phyloP scores from a whole-genome alignment of 1,284 basidiomycete species.

The Pseudozyma hubeiensis region DNA sequence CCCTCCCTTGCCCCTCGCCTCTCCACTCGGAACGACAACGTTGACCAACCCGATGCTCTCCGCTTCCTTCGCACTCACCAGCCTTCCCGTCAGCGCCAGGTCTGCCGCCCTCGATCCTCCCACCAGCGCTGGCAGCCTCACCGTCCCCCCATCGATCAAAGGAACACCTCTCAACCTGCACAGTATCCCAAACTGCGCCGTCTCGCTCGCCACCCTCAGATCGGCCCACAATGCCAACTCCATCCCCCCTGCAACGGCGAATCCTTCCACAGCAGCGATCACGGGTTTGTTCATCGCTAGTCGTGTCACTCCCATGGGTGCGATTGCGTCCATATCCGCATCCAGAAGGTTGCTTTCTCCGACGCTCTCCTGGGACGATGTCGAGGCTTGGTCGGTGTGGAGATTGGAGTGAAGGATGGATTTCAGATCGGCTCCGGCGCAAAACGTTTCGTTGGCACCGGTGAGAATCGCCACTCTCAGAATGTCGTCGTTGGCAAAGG shows the following conservation, averaged over 20 bases:
- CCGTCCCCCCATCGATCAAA: slow-evolving; percentile 44
- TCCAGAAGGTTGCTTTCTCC: slow-evolving; percentile 27
- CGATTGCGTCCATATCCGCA: slow-evolving; percentile 37
- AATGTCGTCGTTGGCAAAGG: slow-evolving; percentile 21
- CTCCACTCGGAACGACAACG: slow-evolving; percentile 8
- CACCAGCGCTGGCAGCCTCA: slow-evolving; percentile 33
- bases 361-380: neutral
- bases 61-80: slow-evolving; percentile 30
- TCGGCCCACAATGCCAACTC: slow-evolving; percentile 46
- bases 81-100: slow-evolving; percentile 29
- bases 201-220: slow-evolving; percentile 24
- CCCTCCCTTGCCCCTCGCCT: neutral
- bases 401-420: slow-evolving; percentile 13
- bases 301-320: slow-evolving; percentile 43
- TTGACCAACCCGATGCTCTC: slow-evolving; percentile 36
- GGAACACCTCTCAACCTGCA: slow-evolving; percentile 44
- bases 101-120: slow-evolving; percentile 36
- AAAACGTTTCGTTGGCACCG: slow-evolving; percentile 25
- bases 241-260: slow-evolving; percentile 43
- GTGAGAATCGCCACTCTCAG: slow-evolving; percentile 36
- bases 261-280: slow-evolving; percentile 39
- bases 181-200: slow-evolving; percentile 30
- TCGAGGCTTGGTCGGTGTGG: neutral
- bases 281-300: slow-evolving; percentile 48
- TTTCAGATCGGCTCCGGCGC: slow-evolving; percentile 45